Evolutionary conservation across 2,329 filamentous ascomycete genomes (phyloP).

Genomic region (Ceratocystis diversiconidia): DNA sequence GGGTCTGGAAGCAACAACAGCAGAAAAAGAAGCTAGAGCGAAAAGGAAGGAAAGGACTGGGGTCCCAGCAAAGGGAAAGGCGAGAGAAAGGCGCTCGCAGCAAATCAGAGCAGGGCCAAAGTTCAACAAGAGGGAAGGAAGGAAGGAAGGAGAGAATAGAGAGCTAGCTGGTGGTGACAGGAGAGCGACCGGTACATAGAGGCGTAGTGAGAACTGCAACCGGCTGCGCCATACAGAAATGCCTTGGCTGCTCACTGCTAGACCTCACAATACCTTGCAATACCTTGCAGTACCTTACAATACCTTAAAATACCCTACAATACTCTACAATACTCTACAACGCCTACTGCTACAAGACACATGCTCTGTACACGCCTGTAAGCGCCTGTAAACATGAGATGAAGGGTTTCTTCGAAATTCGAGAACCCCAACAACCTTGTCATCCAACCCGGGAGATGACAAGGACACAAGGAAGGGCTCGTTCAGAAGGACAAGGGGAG

Average conservation of each 20-base stretch:
- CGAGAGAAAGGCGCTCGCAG: background rate
- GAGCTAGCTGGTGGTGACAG: too few relatives aligned
- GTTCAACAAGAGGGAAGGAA: slow-evolving; percentile 11
- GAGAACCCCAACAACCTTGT: slow-evolving; percentile 1
- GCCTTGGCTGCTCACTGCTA: too few relatives aligned
- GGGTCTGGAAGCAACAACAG: background rate
- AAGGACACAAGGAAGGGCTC: background rate
- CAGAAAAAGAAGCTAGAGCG: background rate
- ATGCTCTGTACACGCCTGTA: background rate
- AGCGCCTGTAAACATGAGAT: slow-evolving; percentile 3
- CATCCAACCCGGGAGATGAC: background rate
- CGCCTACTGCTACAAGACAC: too few relatives aligned
- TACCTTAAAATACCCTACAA: too few relatives aligned
- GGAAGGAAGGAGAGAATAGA: slow-evolving; percentile 18
- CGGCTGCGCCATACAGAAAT: too few relatives aligned
- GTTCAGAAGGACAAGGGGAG: too few relatives aligned
- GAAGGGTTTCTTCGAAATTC: background rate
- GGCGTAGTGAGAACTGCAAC: too few relatives aligned
- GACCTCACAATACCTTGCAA: too few relatives aligned
- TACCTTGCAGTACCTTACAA: too few relatives aligned
- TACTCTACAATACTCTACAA: too few relatives aligned
- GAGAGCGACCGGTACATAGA: too few relatives aligned
- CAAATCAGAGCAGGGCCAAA: slow-evolving; percentile 1
- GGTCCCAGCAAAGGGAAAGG: background rate
- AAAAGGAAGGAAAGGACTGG: background rate